Base-by-base conservation (phyloP, 208 protist species). In the Leishmania mexicana region DNA sequence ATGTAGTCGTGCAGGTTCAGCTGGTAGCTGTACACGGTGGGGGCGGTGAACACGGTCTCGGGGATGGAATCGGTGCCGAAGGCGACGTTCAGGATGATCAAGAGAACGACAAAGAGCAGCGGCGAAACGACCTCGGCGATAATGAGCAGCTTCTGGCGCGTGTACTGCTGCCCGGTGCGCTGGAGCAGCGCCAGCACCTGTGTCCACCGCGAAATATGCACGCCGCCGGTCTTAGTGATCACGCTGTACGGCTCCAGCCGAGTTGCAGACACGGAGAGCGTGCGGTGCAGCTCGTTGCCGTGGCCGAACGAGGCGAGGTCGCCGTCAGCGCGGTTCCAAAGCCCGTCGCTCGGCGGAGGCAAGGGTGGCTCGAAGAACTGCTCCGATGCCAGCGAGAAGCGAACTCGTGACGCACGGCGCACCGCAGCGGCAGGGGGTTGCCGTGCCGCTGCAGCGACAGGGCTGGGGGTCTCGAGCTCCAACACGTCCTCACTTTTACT, bases 51-150 rank as follows among this genome's bases (percentile, higher is more conserved):
- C 38, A 67, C 58, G 5, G 2, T 54, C 19, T 85, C 83, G 21
- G 58, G 13, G 13, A 90, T 42, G 15, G 19, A n/a, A 42, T 84
- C 78, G 21, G 54, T 83, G 53, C 84, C 90, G 78, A 87, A 89
- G 19, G 86, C 78, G 51, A 83, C 68, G 65, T 88, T 75, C 5
- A 94, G 54, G n/a, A 92, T 78, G 62, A 92, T 84, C 17, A 90
- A 57, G 47, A 90, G 71, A 13, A 85, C 54, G 1, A 92, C 81
- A 72, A 94, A 94, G 54, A 94, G n/a, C 21, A 92, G 58, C 10
- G 90, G 90, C 0, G 88, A 75, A 54, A 89, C 24, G 28, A 94
- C 31, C 82, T 94, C 90, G 19, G 81, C 68, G 28, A 89, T 1
- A 5, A 91, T 68, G 53, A 53, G 13, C 38, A 82, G n/a, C 68